Percentiles rank a stretch among this genome's conserved stretches.
Conservation (phyloP, 495 filamentous ascomycete species). For the Usnea hakonensis region DNA sequence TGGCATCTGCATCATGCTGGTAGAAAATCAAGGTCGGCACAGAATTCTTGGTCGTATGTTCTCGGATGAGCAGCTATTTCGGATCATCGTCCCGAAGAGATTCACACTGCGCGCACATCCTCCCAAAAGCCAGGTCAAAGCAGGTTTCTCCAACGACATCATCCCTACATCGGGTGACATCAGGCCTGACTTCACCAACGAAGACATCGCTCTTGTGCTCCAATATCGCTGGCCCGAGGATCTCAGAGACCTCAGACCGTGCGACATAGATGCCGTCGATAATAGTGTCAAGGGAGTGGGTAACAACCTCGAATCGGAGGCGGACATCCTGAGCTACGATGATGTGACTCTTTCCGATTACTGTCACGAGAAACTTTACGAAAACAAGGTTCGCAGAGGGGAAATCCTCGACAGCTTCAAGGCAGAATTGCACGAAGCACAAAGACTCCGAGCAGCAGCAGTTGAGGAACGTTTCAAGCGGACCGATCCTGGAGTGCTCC, state of each 20-base stretch:
- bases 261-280: neutral
- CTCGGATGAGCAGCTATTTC: conserved; percentile 2
- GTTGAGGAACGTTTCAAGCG: neutral
- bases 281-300: neutral
- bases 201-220: neutral
- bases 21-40: neutral
- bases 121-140: neutral
- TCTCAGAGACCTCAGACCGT: neutral
- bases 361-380: conserved; percentile 1
- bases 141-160: neutral
- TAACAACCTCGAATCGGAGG: neutral
- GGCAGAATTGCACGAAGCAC: neutral
- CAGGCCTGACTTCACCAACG: neutral
- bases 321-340: neutral
- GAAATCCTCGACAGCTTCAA: neutral
- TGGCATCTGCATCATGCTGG: neutral
- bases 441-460: neutral
- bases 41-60: neutral
- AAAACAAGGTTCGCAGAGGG: neutral
- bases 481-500: neutral
- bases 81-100: conserved; percentile 1
- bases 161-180: neutral
- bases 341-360: neutral
- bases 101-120: neutral
- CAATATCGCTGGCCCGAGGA: conserved; percentile 1